A percentile compares a stretch with the other conserved stretches of the same genome.
Evolutionary conservation across 805 yeast genomes (phyloP).

Genomic region (Candida tibetensis): DNA sequence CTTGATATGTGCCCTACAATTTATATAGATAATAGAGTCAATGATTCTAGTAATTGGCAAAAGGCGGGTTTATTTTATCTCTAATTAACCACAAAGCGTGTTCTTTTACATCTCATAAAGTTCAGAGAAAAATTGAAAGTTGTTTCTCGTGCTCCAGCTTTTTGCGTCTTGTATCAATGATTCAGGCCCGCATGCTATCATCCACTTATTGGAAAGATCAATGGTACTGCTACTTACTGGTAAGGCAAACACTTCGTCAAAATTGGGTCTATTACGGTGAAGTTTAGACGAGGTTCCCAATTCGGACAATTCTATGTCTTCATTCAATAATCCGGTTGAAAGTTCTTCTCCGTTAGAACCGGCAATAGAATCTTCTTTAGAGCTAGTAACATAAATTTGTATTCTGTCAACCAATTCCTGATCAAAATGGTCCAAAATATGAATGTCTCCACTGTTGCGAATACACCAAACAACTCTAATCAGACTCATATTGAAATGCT

Average conservation of each 20-base stretch:
- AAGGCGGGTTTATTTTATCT: too few species aligned
- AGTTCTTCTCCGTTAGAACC: constrained; percentile 15
- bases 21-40: too few species aligned
- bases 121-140: constrained; percentile 44
- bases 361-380: constrained; percentile 2
- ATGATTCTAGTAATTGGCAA: too few species aligned
- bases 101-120: constrained; percentile 34
- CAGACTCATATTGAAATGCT: constrained; percentile 29
- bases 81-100: too few species aligned
- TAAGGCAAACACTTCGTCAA: constrained; percentile 26
- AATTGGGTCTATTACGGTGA: constrained; percentile 45
- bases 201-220: constrained; percentile 44
- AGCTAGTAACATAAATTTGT: constrained; percentile 9
- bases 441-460: constrained; percentile 44
- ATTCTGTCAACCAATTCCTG: constrained; percentile 2
- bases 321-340: constrained; percentile 17
- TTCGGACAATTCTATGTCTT: constrained; percentile 11
- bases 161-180: constrained; percentile 41
- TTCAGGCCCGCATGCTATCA: constrained; percentile 59
- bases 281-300: constrained; percentile 13
- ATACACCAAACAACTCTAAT: constrained; percentile 52
- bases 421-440: constrained; percentile 39
- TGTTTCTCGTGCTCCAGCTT: constrained; percentile 32
- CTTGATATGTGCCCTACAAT: too few species aligned
- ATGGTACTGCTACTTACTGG: constrained; percentile 13